A percentile compares a stretch with the other conserved stretches of the same genome.
Evolutionary conservation across 1,284 basidiomycete genomes (phyloP).

Genomic region (Cystobasidium pallidum): DNA sequence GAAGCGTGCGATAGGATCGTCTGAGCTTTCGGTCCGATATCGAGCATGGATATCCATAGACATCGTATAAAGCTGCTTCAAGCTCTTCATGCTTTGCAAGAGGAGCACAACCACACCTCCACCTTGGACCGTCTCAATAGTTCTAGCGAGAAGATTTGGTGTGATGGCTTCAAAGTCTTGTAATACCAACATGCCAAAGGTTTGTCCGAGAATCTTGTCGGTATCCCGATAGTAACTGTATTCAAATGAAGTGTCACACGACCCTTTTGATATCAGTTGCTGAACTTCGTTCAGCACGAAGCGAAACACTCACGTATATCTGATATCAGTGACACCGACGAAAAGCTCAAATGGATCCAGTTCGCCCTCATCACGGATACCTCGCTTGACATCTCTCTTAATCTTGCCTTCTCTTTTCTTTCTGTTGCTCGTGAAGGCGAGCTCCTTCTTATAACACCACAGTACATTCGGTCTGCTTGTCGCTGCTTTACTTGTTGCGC

Average conservation of each 20-base stretch:
- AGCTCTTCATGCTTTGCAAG: conserved; percentile 91
- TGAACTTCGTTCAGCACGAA: background rate
- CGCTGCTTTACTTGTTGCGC: conserved; percentile 56
- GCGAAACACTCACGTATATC: conserved; percentile 74
- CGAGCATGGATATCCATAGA: conserved; percentile 96
- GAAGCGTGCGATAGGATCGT: conserved; percentile 90
- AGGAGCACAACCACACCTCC: conserved; percentile 91
- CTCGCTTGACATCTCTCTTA: conserved; percentile 90
- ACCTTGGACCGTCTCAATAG: conserved; percentile 98
- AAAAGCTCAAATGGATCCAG: conserved; percentile 98
- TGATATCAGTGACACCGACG: conserved; percentile 96
- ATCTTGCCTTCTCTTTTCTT: conserved; percentile 96
- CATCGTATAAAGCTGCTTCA: conserved; percentile 93
- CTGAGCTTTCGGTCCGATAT: conserved; percentile 82
- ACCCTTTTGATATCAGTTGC: background rate
- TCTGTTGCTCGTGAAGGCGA: conserved; percentile 91
- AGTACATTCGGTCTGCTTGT: conserved; percentile 80
- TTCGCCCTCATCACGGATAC: conserved; percentile 89
- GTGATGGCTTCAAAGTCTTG: conserved; percentile 99
- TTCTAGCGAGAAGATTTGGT: conserved; percentile 92
- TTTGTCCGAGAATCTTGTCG: conserved; percentile 93
- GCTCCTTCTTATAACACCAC: conserved; percentile 97
- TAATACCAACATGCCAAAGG: conserved; percentile 94
- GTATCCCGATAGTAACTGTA: conserved; percentile 88
- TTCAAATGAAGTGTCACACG: background rate